A percentile compares a stretch with the other conserved stretches of the same genome.
phyloP scores from a whole-genome alignment of 306 rosid species.

The Aeschynomene evenia region DNA sequence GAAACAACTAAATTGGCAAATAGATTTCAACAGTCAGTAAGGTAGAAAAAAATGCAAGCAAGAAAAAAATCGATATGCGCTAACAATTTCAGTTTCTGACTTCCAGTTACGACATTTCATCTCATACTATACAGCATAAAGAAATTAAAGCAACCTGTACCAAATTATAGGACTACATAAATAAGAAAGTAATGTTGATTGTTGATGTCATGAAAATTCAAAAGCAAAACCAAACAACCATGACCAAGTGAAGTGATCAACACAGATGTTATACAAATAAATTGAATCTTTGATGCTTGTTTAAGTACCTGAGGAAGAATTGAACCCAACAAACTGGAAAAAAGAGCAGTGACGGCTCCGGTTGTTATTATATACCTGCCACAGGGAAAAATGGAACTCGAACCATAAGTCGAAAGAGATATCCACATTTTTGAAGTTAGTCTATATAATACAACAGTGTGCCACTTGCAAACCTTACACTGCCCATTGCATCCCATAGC shows the following conservation, averaged over 20 bases:
- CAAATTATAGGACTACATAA: background rate
- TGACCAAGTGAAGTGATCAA: slow-evolving; percentile 17
- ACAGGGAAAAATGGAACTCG: slow-evolving; percentile 13
- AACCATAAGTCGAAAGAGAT: background rate
- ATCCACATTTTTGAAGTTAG: background rate
- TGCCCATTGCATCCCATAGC: slow-evolving; percentile 71
- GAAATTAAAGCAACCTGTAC: background rate
- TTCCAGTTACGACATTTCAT: background rate
- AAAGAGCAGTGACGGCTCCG: slow-evolving; percentile 84
- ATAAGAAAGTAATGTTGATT: background rate
- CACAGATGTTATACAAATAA: slow-evolving; percentile 13
- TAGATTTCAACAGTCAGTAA: background rate
- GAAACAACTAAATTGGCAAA: background rate
- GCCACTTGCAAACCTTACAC: slow-evolving; percentile 56
- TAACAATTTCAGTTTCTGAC: background rate
- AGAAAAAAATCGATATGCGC: background rate
- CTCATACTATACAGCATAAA: background rate
- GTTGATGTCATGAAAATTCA: slow-evolving; percentile 1
- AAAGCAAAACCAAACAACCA: background rate
- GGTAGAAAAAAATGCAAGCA: background rate
- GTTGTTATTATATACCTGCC: slow-evolving; percentile 69
- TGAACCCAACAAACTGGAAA: slow-evolving; percentile 76
- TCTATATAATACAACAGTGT: slow-evolving; percentile 1
- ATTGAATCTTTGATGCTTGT: background rate
- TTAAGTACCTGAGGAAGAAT: slow-evolving; percentile 78